Conservation (phyloP, 2,329 filamentous ascomycete species). For the Trichoderma koningiopsis region DNA sequence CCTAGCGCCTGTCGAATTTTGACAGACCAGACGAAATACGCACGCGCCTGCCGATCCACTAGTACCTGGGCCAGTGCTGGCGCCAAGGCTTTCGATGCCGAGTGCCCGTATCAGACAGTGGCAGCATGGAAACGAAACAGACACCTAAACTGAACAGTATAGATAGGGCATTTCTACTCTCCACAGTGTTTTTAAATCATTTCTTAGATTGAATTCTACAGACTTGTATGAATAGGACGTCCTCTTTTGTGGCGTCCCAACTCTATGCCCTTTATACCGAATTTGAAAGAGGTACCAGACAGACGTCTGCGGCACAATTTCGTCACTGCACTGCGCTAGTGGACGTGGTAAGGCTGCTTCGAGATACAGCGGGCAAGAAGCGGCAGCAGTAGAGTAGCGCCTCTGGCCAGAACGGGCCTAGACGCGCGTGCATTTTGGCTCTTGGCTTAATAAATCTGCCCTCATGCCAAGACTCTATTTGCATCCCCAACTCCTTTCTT, state of each 20-base stretch:
- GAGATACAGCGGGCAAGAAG: not conserved
- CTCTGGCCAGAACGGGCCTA: not conserved
- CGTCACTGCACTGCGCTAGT: not conserved
- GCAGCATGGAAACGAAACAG: not conserved
- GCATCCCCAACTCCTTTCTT: constrained; percentile 21
- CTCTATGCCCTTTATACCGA: not conserved
- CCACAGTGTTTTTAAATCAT: no score
- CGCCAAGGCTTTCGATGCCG: not conserved
- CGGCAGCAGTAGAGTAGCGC: not conserved
- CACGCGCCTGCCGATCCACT: not conserved
- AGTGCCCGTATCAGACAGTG: no score
- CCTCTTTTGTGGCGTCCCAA: not conserved
- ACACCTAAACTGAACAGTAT: no score
- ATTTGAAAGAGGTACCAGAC: not conserved
- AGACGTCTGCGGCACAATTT: not conserved
- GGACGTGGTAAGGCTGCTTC: not conserved
- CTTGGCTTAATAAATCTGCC: constrained; percentile 12
- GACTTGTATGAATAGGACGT: not conserved
- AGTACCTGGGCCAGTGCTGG: not conserved
- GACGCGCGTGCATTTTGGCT: constrained; percentile 6
- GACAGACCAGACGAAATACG: not conserved
- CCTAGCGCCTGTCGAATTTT: not conserved
- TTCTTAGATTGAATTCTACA: no score
- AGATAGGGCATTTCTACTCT: no score
- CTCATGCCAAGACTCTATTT: constrained; percentile 19